Base-by-base conservation (phyloP, 2,329 filamentous ascomycete genomes). In the Nothophaeocryptopus gaeumannii region DNA sequence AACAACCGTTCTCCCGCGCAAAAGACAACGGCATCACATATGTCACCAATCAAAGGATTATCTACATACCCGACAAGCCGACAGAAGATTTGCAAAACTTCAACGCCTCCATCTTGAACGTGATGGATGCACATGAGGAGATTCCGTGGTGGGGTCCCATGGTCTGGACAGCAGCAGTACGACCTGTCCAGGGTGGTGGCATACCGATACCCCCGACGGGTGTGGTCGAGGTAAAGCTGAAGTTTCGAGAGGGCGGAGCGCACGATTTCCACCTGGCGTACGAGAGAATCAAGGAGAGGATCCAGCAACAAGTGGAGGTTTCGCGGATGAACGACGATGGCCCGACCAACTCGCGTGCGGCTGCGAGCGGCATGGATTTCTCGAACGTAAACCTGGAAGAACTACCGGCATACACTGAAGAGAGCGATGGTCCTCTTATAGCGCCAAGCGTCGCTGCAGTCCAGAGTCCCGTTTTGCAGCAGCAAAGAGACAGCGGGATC, bases 121-220 rank as follows among this genome's bases (percentile, higher is more conserved):
- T 95, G 38, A 82, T 88, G 70, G 92, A 97, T 70, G 87, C 87
- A 5, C 88, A 88, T 64, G 87, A 95, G 53, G 84, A 85, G 30
- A 88, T 91, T 2, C 91, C 92, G 31, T 95, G 91, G 77, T 95
- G 96, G 69, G 91, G 92, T 14, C 86, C 89, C 4, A 96, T 95
- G 76, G 86, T 88, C 58, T 97, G 91, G 91, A 83, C 83, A 48
- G 86, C 87, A 16, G 74, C 85, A 38, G 83, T 95, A 51, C 85
- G 86, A 61, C 89, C 92, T 1, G 88, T 95, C 16, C 74, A 85
- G 1, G 88, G 88, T 32, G 93, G 93, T 33, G 88, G 89, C 42
- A 88, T 96, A 43, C 88, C 91, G 0, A 72, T 83, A 8, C 72
- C 85, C 5, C 77, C 85, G 15, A 79, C 89, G 54, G 79, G 85